Evolutionary conservation across 2,329 filamentous ascomycete species (phyloP), one percentile per base, ranked within the genome.

Genomic region (Fusarium sp.): DNA sequence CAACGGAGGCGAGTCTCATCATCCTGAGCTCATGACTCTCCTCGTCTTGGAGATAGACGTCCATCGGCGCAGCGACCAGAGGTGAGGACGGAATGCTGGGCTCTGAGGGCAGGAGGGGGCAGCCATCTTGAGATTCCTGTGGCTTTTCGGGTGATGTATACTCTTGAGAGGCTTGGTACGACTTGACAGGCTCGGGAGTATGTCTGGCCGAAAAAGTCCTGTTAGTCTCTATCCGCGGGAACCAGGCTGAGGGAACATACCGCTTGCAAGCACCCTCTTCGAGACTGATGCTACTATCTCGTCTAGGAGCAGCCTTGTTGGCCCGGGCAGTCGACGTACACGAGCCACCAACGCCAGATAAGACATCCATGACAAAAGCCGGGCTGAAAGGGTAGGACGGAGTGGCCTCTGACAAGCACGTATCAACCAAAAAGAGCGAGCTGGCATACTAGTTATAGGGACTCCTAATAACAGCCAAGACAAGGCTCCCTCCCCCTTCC

Each of bases 201-300:
- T 41, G 37, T 44, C 65, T 68, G 9, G 3, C 4, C 27, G 4
- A n/a, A 35, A n/a, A 13, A 4, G n/a, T 4, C 7, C 4, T 6
- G 32, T 68, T 42, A 64, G 63, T 31, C 19, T 27, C 6, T 25
- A 33, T 6, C 3, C 14, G 2, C 4, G 23, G 27, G 14, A 36
- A 14, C 37, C 25, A 37, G 3, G 3, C 17, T 4, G 4, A 10
- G 6, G 6, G 14, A 23, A 41, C 15, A 48, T 53, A 67, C 64
- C 44, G 19, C 19, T 53, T 38, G 11, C 25, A 49, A 15, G 42
- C 27, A 9, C 29, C 27, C 6, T 54, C 61, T n/a, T 70, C 65
- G 5, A 70, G 67, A 37, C 57, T 65, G 37, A 70, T 66, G 51
- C 67, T 70, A 10, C 61, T 67, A 23, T 53, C 54, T 5, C 65